Percentiles rank a stretch among this genome's conserved stretches.
Conservation (phyloP, 2,329 filamentous ascomycete species). For the Beauveria medogensis region DNA sequence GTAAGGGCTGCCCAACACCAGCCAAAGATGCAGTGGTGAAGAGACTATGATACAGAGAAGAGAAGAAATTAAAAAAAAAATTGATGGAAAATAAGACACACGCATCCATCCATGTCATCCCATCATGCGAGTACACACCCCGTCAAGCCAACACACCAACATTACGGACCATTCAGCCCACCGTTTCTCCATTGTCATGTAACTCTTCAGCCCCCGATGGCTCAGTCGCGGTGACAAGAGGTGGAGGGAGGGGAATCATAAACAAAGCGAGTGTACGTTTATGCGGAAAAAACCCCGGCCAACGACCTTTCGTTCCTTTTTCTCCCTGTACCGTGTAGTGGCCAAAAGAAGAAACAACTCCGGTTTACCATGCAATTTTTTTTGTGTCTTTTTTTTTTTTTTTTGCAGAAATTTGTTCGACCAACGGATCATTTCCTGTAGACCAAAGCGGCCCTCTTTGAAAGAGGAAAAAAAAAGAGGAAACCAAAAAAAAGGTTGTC, state of each 20-base stretch:
- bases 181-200: too few relatives aligned
- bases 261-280: conserved; percentile 2
- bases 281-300: not conserved
- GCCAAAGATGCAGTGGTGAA: not conserved
- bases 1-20: not conserved
- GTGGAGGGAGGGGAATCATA: not conserved
- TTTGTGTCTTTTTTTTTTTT: too few relatives aligned
- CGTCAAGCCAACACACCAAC: not conserved
- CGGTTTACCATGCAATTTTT: too few relatives aligned
- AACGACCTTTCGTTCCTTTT: not conserved
- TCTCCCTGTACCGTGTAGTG: too few relatives aligned
- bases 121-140: not conserved
- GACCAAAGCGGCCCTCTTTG: too few relatives aligned
- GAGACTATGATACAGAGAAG: not conserved
- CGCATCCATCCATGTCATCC: conserved; percentile 3
- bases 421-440: too few relatives aligned
- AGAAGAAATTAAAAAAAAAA: not conserved
- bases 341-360: too few relatives aligned
- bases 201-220: too few relatives aligned
- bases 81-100: not conserved
- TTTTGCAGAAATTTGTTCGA: too few relatives aligned
- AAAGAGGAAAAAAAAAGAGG: too few relatives aligned
- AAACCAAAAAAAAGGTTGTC: not conserved
- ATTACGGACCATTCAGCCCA: not conserved
- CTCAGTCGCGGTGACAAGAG: too few relatives aligned